Conservation (phyloP, 225 moss, liverwort and hornwort genomes). For the Rhytidiadelphus loreus region DNA sequence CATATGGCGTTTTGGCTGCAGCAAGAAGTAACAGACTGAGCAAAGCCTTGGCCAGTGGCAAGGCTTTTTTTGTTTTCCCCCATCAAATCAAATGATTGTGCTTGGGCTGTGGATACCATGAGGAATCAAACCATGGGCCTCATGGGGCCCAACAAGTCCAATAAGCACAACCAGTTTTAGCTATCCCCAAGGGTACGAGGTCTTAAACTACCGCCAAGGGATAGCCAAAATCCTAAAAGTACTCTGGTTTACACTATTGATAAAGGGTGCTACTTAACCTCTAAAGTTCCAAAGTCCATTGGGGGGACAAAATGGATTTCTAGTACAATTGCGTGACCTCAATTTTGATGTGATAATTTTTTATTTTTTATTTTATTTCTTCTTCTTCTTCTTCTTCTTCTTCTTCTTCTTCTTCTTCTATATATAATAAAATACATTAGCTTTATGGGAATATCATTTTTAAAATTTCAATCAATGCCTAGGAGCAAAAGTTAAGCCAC, state of each 20-base stretch:
- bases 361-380: no score
- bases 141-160: no score
- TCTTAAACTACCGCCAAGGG: no score
- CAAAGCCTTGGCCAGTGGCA: no score
- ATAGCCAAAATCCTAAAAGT: background rate
- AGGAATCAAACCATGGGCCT: background rate
- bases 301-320: background rate
- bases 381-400: no score
- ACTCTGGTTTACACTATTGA: background rate
- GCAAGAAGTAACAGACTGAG: background rate
- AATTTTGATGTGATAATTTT: background rate
- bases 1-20: background rate
- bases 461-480: background rate
- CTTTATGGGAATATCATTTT: rapidly evolving
- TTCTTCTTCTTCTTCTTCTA: rapidly evolving
- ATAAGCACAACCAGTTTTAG: no score
- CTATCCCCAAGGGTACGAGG: rapidly evolving
- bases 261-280: background rate
- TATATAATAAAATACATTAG: background rate
- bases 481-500: background rate
- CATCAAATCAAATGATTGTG: background rate
- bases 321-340: rapidly evolving
- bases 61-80: background rate
- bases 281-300: background rate
- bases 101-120: rapidly evolving